Evolutionary conservation across 1,284 basidiomycete species (phyloP), one percentile per base, ranked within the genome.

Genomic region (Neonothopanus nambi): DNA sequence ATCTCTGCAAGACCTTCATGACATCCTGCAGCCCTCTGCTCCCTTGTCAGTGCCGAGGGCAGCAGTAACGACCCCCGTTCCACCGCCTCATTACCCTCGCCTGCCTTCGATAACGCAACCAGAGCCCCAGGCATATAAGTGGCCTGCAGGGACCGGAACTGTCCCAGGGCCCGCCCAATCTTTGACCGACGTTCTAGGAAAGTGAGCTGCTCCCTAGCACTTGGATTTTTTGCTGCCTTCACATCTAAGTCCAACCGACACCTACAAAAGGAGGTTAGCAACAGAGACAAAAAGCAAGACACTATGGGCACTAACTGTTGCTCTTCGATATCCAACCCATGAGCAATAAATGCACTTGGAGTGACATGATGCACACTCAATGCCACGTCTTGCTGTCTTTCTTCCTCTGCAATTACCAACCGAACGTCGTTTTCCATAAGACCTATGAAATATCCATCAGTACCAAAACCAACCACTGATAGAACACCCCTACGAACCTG

Each of bases 221-320:
- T 39, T 6, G 35, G 47, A 15, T 4, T 15, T 21, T 20, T 21
- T 13, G 5, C 5, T 17, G 15, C 3, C 20, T 40, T 20, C 8
- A 43, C 21, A 43, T 43, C 41, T 24, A 43, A 43, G 8, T 20
- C 8, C 7, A 43, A 17, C 28, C 28, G 41, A 8, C 41, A 8
- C 21, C 41, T 43, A 6, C 6, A 6, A 43, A 9, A 15, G 6
- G 8, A 15, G 21, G n/a, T 8, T 40, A 17, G 39, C n/a, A 18
- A 17, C 17, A 11, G 21, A 17, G 17, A 7, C 17, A 17, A 7
- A 11, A 40, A 18, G n/a, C n/a, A 11, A 18, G 21, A 11, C 48
- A 17, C n/a, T n/a, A n/a, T n/a, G n/a, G 35, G 43, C 9, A 37
- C 45, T 7, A 43, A 39, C 17, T 54, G 48, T 36, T 52, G 48